phyloP scores from a whole-genome alignment of 768 basidiomycete genomes.

The Floccularia luteovirens region DNA sequence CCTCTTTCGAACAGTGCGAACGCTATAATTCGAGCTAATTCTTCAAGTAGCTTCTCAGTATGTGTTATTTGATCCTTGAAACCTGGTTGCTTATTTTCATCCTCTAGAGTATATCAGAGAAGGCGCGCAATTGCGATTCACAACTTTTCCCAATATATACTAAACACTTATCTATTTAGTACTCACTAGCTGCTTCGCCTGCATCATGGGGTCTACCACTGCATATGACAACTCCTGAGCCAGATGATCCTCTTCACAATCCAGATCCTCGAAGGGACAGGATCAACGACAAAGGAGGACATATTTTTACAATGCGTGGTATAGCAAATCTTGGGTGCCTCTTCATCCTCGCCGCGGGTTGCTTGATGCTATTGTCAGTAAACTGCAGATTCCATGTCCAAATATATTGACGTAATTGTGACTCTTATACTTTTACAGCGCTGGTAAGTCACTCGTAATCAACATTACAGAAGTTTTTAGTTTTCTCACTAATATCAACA shows the following conservation, averaged over 20 bases:
- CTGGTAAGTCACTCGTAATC: constrained; percentile 19
- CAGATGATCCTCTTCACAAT: constrained; percentile 59
- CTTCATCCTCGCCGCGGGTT: constrained; percentile 38
- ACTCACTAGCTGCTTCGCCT: constrained; percentile 34
- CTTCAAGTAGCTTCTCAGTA: too few relatives aligned
- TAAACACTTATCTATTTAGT: constrained; percentile 15
- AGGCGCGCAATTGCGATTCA: too few relatives aligned
- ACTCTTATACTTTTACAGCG: constrained; percentile 17
- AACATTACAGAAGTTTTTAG: background rate
- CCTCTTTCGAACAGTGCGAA: too few relatives aligned
- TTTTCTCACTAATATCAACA: constrained; percentile 10
- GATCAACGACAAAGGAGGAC: constrained; percentile 47
- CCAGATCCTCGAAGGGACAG: constrained; percentile 50
- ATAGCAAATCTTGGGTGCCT: constrained; percentile 64
- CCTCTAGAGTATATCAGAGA: too few relatives aligned
- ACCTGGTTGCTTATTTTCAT: too few relatives aligned
- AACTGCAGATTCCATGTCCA: too few relatives aligned
- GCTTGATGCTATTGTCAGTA: constrained; percentile 52
- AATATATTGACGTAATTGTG: too few relatives aligned
- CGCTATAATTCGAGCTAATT: too few relatives aligned
- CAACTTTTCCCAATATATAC: too few relatives aligned
- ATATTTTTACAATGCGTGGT: constrained; percentile 55
- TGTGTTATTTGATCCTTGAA: too few relatives aligned
- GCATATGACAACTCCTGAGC: constrained; percentile 36
- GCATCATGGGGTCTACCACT: constrained; percentile 41